Evolutionary conservation across 805 yeast genomes (phyloP).

Genomic region (Myxozyma neotropica): DNA sequence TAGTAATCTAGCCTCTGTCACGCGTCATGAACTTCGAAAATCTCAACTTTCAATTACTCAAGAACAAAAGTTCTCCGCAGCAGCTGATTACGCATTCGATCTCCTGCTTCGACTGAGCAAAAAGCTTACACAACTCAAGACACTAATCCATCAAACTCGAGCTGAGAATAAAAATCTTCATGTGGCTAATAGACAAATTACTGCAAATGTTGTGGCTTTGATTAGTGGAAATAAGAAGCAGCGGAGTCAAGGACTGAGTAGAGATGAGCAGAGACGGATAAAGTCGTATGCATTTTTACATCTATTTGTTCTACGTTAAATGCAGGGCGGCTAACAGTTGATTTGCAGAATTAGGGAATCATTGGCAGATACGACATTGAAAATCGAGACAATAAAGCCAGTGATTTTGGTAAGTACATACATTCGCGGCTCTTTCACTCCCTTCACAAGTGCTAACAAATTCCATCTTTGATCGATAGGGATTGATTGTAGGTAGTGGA

Average conservation of each 20-base stretch:
- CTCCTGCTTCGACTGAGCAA: background rate
- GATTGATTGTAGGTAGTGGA: slow-evolving; percentile 25
- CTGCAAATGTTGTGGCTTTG: background rate
- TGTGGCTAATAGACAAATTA: background rate
- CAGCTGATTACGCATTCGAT: slow-evolving; percentile 2
- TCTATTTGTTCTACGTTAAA: too few relatives aligned
- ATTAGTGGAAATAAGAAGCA: background rate
- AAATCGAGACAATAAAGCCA: slow-evolving; percentile 25
- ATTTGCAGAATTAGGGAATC: background rate
- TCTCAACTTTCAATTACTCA: background rate
- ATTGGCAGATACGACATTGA: background rate
- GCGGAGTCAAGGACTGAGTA: background rate
- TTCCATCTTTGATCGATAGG: too few relatives aligned
- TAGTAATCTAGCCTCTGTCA: background rate
- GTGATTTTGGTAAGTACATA: slow-evolving; percentile 22
- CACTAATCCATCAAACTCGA: slow-evolving; percentile 1
- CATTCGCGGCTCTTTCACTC: too few relatives aligned
- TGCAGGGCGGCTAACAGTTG: too few relatives aligned
- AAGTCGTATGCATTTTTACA: too few relatives aligned
- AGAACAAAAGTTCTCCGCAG: too few relatives aligned
- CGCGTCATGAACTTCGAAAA: background rate
- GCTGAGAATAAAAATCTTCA: slow-evolving; percentile 4
- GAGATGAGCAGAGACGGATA: background rate
- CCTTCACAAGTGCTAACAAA: too few relatives aligned
- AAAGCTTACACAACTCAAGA: slow-evolving; percentile 5